phyloP scores from a whole-genome alignment of 1,284 basidiomycete genomes.

The Ceratobasidium papillatum region DNA sequence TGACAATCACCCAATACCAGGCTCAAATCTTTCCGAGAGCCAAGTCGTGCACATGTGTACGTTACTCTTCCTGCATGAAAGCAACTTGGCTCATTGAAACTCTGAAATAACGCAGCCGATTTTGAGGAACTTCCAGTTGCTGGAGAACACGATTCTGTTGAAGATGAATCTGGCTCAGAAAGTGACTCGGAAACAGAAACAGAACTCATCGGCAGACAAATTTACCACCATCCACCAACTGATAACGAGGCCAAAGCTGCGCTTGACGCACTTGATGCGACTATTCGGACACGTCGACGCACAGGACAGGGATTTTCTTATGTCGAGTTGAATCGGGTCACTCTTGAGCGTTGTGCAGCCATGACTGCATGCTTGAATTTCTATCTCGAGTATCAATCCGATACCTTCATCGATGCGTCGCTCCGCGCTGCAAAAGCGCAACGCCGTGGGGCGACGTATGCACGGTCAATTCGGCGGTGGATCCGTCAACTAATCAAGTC shows the following conservation, averaged over 20 bases:
- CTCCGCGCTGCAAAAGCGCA: background rate
- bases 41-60: no score
- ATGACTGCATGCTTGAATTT: constrained; percentile 20
- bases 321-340: background rate
- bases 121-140: background rate
- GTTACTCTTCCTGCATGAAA: background rate
- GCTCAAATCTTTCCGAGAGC: no score
- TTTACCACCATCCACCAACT: background rate
- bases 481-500: constrained; percentile 1
- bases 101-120: no score
- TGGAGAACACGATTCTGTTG: background rate
- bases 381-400: background rate
- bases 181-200: background rate
- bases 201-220: background rate
- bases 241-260: background rate
- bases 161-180: background rate
- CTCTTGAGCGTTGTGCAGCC: background rate
- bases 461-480: background rate
- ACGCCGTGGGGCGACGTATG: background rate
- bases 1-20: background rate
- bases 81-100: background rate
- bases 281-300: background rate
- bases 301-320: background rate
- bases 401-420: constrained; percentile 1
- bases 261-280: background rate